phyloP scores from a whole-genome alignment of 2,329 filamentous ascomycete species.

The Penicillium sp. region DNA sequence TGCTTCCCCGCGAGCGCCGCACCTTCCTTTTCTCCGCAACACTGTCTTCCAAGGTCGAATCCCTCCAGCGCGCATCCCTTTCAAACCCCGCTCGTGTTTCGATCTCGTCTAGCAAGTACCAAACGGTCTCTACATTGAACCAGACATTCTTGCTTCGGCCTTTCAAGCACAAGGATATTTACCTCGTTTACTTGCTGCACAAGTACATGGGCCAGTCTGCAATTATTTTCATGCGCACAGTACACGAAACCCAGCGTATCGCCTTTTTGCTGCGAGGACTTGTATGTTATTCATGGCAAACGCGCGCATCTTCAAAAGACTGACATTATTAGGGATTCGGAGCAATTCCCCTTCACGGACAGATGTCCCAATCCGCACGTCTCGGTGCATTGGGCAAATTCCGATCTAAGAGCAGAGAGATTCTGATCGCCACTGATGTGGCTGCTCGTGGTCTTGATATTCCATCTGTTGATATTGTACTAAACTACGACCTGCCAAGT shows the following conservation, averaged over 20 bases:
- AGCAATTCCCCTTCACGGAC: constrained; percentile 89
- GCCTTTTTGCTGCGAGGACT: constrained; percentile 80
- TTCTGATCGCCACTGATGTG: constrained; percentile 90
- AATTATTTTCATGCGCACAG: constrained; percentile 90
- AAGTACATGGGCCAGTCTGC: constrained; percentile 82
- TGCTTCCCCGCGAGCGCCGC: constrained; percentile 72
- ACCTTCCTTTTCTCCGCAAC: constrained; percentile 95
- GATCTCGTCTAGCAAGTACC: constrained; percentile 80
- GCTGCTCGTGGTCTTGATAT: constrained; percentile 91
- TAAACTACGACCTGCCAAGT: constrained; percentile 82
- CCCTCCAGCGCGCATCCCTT: constrained; percentile 83
- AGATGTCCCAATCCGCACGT: constrained; percentile 83
- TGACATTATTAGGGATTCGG: constrained; percentile 65
- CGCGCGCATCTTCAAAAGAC: neutral
- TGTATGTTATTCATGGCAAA: neutral
- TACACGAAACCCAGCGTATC: constrained; percentile 85
- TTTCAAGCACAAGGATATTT: constrained; percentile 83
- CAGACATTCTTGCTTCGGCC: constrained; percentile 88
- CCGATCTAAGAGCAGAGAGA: constrained; percentile 73
- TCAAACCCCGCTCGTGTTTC: constrained; percentile 81
- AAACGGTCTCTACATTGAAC: constrained; percentile 85
- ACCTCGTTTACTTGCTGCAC: constrained; percentile 82
- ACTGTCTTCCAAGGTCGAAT: constrained; percentile 91
- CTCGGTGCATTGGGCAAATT: constrained; percentile 91
- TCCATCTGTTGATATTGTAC: constrained; percentile 81